Evolutionary conservation across 1,284 basidiomycete genomes (phyloP), one percentile per base, ranked within the genome.

Genomic region (Paramarasmius palmivorus): DNA sequence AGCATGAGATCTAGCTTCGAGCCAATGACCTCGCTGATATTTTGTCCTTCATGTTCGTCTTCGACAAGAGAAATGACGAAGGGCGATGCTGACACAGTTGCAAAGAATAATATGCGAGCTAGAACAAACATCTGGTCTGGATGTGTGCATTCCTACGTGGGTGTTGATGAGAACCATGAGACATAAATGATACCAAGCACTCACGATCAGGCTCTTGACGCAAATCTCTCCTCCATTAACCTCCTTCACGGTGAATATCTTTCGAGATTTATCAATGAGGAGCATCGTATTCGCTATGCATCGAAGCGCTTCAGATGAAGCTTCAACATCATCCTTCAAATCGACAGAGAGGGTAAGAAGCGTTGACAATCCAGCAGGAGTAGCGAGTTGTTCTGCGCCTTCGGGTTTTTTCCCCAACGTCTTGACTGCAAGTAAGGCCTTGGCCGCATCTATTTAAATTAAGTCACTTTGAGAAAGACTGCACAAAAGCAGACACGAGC

Each of bases 261-360:
- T 65, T 50, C 90, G 80, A 4, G 84, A 83, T 19, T 69, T 63
- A 53, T 87, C 86, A 42, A 87, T 70, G 50, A 92, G 78, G 26
- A 92, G 75, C 10, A 91, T 65, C 0, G 87, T 83, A 63, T 92
- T 92, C 7, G 90, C 90, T 26, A 90, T 75, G 53, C 84, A 88
- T 47, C 88, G 76, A 46, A 91, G 72, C 1, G 88, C 86, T 69
- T 91, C 87, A 52, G 78, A 81, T 7, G 78, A 73, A 2, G 87
- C 83, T 22, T 84, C 84, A 6, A 73, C 64, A 53, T 84, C 77
- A 32, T 79, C 81, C 65, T 32, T 32, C 44, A 80, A 76, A 1
- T 71, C 62, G 5, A 70, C 65, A 15, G 81, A 74, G 17, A 86
- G 59, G 4, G 66, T 61, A 37, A 88, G 72, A 20, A 89, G 70